Percentiles rank a stretch among this genome's conserved stretches.
Conservation (phyloP, 176 grass and related monocot species). For the Microstegium vimineum region DNA sequence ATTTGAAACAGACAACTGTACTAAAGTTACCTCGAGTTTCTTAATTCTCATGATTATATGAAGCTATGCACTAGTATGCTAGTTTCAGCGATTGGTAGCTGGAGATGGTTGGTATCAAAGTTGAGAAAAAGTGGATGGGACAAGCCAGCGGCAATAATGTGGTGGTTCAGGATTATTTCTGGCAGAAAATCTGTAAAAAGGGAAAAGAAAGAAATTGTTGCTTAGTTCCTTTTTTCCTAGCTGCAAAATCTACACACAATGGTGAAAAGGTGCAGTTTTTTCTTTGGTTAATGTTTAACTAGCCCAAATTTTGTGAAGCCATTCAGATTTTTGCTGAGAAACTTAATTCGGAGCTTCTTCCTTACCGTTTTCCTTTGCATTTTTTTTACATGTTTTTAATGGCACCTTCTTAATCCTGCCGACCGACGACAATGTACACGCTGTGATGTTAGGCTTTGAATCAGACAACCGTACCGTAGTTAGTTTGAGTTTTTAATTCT, state of each 20-base stretch:
- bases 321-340: neutral
- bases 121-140: conserved; percentile 23
- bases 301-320: neutral
- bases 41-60: neutral
- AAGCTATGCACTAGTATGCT: neutral
- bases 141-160: conserved; percentile 25
- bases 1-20: conserved; percentile 12
- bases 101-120: conserved; percentile 2
- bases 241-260: neutral
- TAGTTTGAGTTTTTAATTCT: neutral
- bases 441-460: neutral
- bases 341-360: neutral
- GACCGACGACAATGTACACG: conserved; percentile 18
- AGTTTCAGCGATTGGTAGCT: neutral
- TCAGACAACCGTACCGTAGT: neutral
- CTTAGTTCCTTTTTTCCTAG: neutral
- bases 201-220: neutral
- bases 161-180: neutral
- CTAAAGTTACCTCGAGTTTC: neutral
- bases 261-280: neutral
- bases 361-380: too few species aligned
- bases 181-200: neutral
- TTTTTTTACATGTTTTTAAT: too few species aligned
- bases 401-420: neutral
- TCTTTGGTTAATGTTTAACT: conserved; percentile 9